A percentile compares a stretch with the other conserved stretches of the same genome.
phyloP scores from a whole-genome alignment of 768 basidiomycete species.

The Psilocybe cubensis region DNA sequence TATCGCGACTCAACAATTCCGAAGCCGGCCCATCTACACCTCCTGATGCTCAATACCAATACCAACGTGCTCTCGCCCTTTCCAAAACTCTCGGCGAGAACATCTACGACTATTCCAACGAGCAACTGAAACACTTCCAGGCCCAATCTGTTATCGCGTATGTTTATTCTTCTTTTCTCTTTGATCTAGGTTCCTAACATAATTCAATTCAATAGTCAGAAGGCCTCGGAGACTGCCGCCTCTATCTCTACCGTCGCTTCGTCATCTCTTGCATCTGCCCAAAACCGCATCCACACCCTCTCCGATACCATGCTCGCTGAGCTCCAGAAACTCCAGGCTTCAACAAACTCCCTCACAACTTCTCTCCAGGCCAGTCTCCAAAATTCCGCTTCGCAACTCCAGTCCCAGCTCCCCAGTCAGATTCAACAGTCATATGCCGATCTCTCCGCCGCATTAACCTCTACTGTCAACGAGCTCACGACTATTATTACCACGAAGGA shows the following conservation, averaged over 20 bases:
- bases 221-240: constrained; percentile 69
- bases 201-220: constrained; percentile 49
- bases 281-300: constrained; percentile 58
- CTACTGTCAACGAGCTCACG: constrained; percentile 56
- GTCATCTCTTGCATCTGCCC: constrained; percentile 55
- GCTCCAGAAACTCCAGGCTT: constrained; percentile 66
- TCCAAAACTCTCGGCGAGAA: constrained; percentile 67
- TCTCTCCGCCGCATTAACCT: constrained; percentile 45
- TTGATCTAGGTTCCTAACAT: constrained; percentile 9
- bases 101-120: constrained; percentile 65
- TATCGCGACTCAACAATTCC: constrained; percentile 48
- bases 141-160: constrained; percentile 68
- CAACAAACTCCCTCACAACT: constrained; percentile 53
- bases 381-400: constrained; percentile 39
- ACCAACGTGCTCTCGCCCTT: constrained; percentile 72
- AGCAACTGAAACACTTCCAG: constrained; percentile 73
- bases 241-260: constrained; percentile 64
- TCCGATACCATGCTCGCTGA: constrained; percentile 70
- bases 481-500: constrained; percentile 56
- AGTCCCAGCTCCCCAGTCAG: constrained; percentile 57
- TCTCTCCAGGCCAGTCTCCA: constrained; percentile 41
- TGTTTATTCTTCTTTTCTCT: constrained; percentile 25
- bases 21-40: constrained; percentile 51
- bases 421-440: constrained; percentile 63
- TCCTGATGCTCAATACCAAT: constrained; percentile 70